Base-by-base conservation (phyloP, 139 green algal genomes). In the Chlorella sp. region DNA sequence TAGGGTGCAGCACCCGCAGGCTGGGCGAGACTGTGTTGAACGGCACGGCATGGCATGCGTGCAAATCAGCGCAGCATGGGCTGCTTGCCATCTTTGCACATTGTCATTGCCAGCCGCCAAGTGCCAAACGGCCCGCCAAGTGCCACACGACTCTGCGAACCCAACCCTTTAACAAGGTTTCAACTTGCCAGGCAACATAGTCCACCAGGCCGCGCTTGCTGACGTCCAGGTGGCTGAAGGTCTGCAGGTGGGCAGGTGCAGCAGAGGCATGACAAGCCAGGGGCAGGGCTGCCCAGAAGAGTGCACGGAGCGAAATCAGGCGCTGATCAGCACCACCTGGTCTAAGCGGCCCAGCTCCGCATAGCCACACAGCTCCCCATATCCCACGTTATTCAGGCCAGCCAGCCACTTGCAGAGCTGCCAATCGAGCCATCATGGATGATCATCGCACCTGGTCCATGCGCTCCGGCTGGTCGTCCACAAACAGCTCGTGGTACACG, bases 121-220 rank as follows among this genome's bases (percentile, higher is more conserved):
- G n/a, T n/a, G n/a, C n/a, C n/a, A n/a, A n/a, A n/a, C n/a, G n/a
- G n/a, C n/a, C n/a, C n/a, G n/a, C n/a, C n/a, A n/a, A n/a, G n/a
- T n/a, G n/a, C n/a, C n/a, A n/a, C n/a, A n/a, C n/a, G n/a, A n/a
- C n/a, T n/a, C n/a, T n/a, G n/a, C n/a, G n/a, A n/a, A n/a, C n/a
- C n/a, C n/a, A n/a, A n/a, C n/a, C n/a, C n/a, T n/a, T n/a, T n/a
- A n/a, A n/a, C n/a, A n/a, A n/a, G n/a, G 24, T 3, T 91, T 73
- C 32, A 68, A 89, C 91, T 60, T 60, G 11, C 64, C 92, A 95
- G 40, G 60, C 85, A 51, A 95, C 80, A 73, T 93, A 94, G 85
- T 95, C 92, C 28, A 96, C 70, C 34, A 46, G 76, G 44, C 72
- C 87, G 62, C 86, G 51, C 28, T 79, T 40, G 41, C 87, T 69